phyloP scores from a whole-genome alignment of 2,329 filamentous ascomycete species.

The Boeremia exigua region DNA sequence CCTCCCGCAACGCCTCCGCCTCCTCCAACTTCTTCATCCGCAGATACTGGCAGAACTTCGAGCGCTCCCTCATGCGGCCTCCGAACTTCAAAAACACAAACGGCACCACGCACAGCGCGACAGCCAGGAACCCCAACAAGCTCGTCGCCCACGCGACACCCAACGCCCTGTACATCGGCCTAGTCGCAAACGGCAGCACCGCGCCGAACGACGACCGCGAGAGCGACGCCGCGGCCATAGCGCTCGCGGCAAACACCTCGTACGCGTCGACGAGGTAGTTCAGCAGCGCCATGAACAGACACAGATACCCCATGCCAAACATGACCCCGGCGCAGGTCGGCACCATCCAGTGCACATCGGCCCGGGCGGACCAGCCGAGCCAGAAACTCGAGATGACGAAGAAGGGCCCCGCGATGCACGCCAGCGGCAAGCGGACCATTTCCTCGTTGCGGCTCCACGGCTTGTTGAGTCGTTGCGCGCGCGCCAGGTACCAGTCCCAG shows the following conservation, averaged over 20 bases:
- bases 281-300: conserved; percentile 59
- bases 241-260: conserved; percentile 74
- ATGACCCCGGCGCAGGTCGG: conserved; percentile 50
- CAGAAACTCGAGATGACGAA: conserved; percentile 53
- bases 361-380: conserved; percentile 51
- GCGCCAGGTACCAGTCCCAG: conserved; percentile 67
- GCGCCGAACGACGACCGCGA: conserved; percentile 80
- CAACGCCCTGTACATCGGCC: conserved; percentile 68
- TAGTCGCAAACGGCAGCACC: conserved; percentile 54
- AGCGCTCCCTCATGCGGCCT: conserved; percentile 60
- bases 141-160: conserved; percentile 72
- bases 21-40: conserved; percentile 47
- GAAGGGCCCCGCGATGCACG: conserved; percentile 72
- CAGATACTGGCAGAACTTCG: conserved; percentile 68
- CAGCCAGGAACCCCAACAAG: conserved; percentile 57
- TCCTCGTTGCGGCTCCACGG: conserved; percentile 69
- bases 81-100: conserved; percentile 65
- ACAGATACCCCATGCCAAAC: conserved; percentile 56
- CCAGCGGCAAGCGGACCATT: conserved; percentile 73
- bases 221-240: conserved; percentile 84
- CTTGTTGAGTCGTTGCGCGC: conserved; percentile 55
- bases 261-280: conserved; percentile 73
- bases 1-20: conserved; percentile 26
- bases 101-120: conserved; percentile 61
- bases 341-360: conserved; percentile 52